Conservation (phyloP, 1,284 basidiomycete species). For the Trichosporon ovoides region DNA sequence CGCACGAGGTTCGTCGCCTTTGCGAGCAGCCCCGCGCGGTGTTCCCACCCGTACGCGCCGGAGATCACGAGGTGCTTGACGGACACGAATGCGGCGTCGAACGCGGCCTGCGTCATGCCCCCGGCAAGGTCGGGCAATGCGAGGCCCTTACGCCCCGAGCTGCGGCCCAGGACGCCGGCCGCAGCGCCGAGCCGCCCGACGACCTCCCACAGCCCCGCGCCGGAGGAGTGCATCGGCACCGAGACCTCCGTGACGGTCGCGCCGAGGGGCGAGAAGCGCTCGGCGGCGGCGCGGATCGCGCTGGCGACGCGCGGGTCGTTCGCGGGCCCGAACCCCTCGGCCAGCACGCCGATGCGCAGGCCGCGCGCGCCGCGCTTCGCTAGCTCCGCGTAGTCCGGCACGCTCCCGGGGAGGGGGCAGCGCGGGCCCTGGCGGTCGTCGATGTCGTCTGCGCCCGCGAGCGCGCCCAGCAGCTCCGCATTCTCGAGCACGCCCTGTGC, state of each 20-base stretch:
- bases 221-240: constrained; percentile 31
- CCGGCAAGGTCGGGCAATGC: constrained; percentile 49
- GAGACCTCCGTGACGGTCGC: constrained; percentile 19
- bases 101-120: constrained; percentile 49
- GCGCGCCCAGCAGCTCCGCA: constrained; percentile 51
- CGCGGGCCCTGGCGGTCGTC: constrained; percentile 54
- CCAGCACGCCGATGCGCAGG: constrained; percentile 51
- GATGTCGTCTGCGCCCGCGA: constrained; percentile 53
- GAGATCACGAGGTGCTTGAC: constrained; percentile 61
- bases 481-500: constrained; percentile 51
- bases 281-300: constrained; percentile 17
- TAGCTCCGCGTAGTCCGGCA: constrained; percentile 48
- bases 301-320: constrained; percentile 23
- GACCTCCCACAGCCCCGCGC: constrained; percentile 22
- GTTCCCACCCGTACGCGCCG: constrained; percentile 27
- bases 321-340: constrained; percentile 49
- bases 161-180: constrained; percentile 33
- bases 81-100: constrained; percentile 41
- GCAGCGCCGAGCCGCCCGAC: constrained; percentile 32
- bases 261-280: constrained; percentile 16
- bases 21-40: constrained; percentile 24
- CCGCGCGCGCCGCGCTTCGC: constrained; percentile 35
- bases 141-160: constrained; percentile 43
- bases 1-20: constrained; percentile 42
- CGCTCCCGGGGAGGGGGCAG: constrained; percentile 47